Conservation (phyloP, 345 rosid genomes). For the Trapa incisa region DNA sequence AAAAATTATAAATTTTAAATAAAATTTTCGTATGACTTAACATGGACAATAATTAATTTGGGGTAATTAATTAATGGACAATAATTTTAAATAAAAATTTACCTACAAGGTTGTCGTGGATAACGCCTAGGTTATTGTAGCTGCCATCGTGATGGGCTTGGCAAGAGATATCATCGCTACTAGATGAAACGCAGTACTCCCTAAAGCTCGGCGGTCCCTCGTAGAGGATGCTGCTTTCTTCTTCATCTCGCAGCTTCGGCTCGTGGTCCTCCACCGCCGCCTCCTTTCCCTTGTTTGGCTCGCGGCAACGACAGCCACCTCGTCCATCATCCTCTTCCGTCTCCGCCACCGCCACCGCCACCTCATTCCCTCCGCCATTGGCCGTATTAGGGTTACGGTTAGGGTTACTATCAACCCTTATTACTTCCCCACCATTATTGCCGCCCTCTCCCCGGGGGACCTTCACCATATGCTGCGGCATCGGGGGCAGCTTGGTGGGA, state of each 20-base stretch:
- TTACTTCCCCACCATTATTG: no score
- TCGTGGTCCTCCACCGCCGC: background rate
- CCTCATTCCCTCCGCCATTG: background rate
- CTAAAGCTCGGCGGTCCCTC: slow-evolving; percentile 34
- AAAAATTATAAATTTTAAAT: no score
- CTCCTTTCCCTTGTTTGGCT: background rate
- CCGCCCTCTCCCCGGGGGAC: background rate
- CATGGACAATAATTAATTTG: no score
- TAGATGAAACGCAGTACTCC: slow-evolving; percentile 19
- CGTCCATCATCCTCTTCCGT: slow-evolving; percentile 3
- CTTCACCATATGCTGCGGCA: slow-evolving; percentile 7
- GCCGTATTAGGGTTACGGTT: background rate
- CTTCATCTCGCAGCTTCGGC: background rate
- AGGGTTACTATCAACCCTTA: background rate
- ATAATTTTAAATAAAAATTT: no score
- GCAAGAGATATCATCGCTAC: background rate
- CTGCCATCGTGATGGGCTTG: background rate
- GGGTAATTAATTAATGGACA: no score
- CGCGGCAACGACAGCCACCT: background rate
- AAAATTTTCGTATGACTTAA: no score
- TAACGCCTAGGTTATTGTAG: no score
- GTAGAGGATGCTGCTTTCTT: slow-evolving; percentile 12
- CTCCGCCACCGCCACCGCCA: background rate
- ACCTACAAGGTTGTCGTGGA: no score
- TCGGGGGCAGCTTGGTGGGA: background rate